Conservation (phyloP, 148 eudicot genomes). For the Vaccinium corymbosum region DNA sequence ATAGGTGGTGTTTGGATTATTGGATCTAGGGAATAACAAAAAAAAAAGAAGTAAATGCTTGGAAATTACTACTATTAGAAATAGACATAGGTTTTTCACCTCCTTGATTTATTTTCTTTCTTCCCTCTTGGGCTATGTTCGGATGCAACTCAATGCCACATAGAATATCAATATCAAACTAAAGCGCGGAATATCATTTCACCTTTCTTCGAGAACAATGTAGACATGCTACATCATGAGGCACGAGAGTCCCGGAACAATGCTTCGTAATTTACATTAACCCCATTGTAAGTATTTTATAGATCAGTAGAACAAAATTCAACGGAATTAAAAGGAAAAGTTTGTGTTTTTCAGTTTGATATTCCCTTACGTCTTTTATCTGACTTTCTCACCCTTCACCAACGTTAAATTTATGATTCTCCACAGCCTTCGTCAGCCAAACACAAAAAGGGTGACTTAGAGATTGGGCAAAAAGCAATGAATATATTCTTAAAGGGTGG, state of each 20-base stretch:
- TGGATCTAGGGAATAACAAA: neutral
- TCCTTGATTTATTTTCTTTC: neutral
- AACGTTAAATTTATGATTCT: neutral
- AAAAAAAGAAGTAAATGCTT: neutral
- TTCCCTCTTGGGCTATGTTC: neutral
- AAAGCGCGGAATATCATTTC: neutral
- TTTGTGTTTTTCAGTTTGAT: neutral
- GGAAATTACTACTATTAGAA: neutral
- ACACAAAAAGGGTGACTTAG: neutral
- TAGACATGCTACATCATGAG: too few species aligned
- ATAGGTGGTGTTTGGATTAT: neutral
- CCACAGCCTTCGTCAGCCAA: neutral
- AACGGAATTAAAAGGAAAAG: too few species aligned
- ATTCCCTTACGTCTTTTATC: neutral
- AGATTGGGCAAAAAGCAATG: neutral
- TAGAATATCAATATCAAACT: neutral
- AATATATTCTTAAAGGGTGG: neutral
- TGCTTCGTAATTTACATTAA: too few species aligned
- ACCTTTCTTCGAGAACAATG: too few species aligned
- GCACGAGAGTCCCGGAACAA: too few species aligned
- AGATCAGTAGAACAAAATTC: too few species aligned
- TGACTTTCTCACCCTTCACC: neutral
- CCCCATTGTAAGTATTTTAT: too few species aligned
- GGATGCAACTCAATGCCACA: neutral
- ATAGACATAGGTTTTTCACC: neutral